Percentiles rank a stretch among this genome's conserved stretches.
Evolutionary conservation across 108 stramenopile species (phyloP).

Genomic region (Heterococcus sp.): DNA sequence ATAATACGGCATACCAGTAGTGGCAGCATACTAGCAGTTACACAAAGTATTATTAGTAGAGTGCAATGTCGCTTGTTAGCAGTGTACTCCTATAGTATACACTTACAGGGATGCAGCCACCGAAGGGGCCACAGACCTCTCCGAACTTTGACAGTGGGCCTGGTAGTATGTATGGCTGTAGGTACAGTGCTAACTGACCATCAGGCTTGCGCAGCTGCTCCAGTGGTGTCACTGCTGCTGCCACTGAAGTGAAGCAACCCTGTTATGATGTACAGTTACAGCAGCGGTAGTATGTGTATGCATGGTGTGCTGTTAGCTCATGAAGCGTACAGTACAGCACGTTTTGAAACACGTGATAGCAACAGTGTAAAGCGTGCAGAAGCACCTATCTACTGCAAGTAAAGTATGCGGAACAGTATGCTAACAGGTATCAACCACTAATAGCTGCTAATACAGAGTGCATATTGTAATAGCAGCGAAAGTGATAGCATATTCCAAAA

Average conservation of each 20-base stretch:
- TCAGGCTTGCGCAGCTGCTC: background rate
- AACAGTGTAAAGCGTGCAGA: background rate
- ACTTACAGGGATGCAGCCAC: background rate
- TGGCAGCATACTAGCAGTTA: background rate
- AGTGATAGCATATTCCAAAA: no score
- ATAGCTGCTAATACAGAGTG: background rate
- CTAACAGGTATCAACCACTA: background rate
- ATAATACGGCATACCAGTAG: no score
- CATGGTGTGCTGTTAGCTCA: no score
- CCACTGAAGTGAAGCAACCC: background rate
- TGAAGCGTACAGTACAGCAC: no score
- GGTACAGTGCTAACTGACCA: background rate
- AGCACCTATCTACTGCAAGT: background rate
- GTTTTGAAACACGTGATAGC: background rate
- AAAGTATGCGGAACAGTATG: background rate
- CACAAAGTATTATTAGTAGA: no score
- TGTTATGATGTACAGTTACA: conserved; percentile 1
- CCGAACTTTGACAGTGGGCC: background rate
- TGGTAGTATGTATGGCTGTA: background rate
- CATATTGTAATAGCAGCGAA: no score
- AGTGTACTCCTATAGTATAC: no score
- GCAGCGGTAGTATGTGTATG: no score
- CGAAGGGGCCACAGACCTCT: background rate
- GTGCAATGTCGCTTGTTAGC: no score
- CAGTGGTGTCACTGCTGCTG: background rate